Conservation (phyloP, 192 early-diverging fungal species). For the Backusella liffmaniae region DNA sequence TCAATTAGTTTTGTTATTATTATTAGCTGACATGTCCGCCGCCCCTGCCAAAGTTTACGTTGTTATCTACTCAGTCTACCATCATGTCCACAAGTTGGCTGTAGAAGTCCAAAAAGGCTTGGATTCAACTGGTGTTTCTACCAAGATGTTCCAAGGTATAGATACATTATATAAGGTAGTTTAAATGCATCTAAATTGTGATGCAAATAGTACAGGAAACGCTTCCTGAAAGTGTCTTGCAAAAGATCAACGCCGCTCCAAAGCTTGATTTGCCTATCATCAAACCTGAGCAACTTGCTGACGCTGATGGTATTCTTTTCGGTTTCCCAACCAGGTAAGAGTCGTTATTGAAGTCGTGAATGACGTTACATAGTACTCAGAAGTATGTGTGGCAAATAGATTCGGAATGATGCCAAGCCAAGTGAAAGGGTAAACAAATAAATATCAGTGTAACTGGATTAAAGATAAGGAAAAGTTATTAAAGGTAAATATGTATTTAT, state of each 20-base stretch:
- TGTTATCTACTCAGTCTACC: slow-evolving; percentile 43
- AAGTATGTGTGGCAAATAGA: not conserved
- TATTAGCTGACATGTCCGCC: not conserved
- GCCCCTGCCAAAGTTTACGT: slow-evolving; percentile 33
- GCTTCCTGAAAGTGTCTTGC: slow-evolving; percentile 50
- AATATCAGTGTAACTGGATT: not conserved
- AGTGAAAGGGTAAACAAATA: slow-evolving; percentile 22
- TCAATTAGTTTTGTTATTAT: not conserved
- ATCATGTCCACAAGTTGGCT: slow-evolving; percentile 75
- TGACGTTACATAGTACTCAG: not conserved
- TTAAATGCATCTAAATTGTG: not conserved
- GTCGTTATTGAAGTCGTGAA: too few species aligned
- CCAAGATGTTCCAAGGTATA: slow-evolving; percentile 45
- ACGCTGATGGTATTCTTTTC: slow-evolving; percentile 56
- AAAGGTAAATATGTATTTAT: not conserved
- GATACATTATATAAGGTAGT: not conserved
- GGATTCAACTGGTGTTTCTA: slow-evolving; percentile 41
- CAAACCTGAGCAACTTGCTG: slow-evolving; percentile 35
- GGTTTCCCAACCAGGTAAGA: slow-evolving; percentile 49
- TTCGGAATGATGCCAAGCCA: slow-evolving; percentile 40
- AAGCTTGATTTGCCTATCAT: slow-evolving; percentile 47
- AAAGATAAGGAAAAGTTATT: not conserved
- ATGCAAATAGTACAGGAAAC: slow-evolving; percentile 54
- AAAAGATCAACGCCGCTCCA: slow-evolving; percentile 53
- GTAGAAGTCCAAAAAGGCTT: slow-evolving; percentile 69